Evolutionary conservation across 148 eudicot species (phyloP).

Genomic region (Linanthus parryae): DNA sequence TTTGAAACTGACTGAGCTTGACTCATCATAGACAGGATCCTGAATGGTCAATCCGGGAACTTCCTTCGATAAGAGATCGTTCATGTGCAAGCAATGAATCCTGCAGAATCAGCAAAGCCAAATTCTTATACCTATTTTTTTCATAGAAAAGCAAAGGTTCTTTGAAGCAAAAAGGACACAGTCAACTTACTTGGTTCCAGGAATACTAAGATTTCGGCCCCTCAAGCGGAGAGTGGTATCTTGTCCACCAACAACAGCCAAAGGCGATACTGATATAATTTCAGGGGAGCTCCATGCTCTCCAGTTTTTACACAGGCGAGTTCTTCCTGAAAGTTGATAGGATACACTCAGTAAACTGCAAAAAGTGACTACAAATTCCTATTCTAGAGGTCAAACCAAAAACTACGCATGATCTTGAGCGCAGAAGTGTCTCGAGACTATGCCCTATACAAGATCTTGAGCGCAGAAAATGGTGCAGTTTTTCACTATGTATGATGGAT

Average conservation of each 20-base stretch:
- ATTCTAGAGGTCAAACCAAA: no score
- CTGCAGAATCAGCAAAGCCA: conserved; percentile 10
- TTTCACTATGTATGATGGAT: not conserved
- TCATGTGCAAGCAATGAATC: conserved; percentile 29
- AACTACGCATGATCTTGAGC: no score
- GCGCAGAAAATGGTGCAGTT: no score
- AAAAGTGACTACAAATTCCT: no score
- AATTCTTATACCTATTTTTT: not conserved
- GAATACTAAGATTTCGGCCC: conserved; percentile 44
- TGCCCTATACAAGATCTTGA: no score
- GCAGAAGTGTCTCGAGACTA: no score
- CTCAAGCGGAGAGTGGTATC: conserved; percentile 45
- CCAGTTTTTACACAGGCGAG: conserved; percentile 33
- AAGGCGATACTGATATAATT: conserved; percentile 59
- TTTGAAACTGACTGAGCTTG: conserved; percentile 34
- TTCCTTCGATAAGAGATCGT: conserved; percentile 17
- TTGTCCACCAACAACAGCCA: conserved; percentile 76
- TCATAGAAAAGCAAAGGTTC: conserved; percentile 1
- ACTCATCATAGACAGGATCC: conserved; percentile 34
- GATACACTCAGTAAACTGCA: no score
- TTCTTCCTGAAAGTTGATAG: conserved; percentile 28
- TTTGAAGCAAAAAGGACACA: not conserved
- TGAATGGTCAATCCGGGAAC: conserved; percentile 16
- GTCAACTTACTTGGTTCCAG: conserved; percentile 40
- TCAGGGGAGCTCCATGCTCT: conserved; percentile 50